Evolutionary conservation across 2,329 filamentous ascomycete genomes (phyloP), one percentile per base, ranked within the genome.

Genomic region (Emericellopsis cladophorae): DNA sequence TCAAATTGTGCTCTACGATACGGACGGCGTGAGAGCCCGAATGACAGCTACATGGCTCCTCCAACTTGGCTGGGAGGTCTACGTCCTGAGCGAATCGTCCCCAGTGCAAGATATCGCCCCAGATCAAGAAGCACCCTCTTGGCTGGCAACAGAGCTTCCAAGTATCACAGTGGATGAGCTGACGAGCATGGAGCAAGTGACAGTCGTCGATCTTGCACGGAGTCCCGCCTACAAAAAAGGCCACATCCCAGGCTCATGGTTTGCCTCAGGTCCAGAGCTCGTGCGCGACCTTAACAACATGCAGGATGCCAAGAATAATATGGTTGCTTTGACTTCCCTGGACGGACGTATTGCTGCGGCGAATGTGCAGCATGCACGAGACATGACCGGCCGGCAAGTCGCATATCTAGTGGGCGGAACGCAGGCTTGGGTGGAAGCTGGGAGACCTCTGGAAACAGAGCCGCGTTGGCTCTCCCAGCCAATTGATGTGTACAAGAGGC

Each of bases 401-500:
- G 21, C 51, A 0, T 52, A 54, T 41, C 37, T 57, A 10, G 37
- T 18, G 1, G 54, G 54, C 21, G 54, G 54, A 7, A 57, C 54
- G 7, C 44, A 38, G 12, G 51, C 52, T 5, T 57, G 54, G 54
- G 40, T 43, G 18, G 47, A 44, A 18, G 42, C 47, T 4, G 52
- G 46, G 1, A 31, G 23, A 15, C 4, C 44, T 2, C 40, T 55
- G 2, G 54, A 56, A 41, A 52, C 48, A 2, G 51, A 55, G 26
- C 3, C 15, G 22, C 48, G 49, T 2, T 56, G 53, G 51, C 45
- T 57, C 15, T 56, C 54, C 10, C 42, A 52, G 34, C 53, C 54
- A 3, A 54, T 55, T 21, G 54, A 57, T 29, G 49, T 57, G n/a
- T 56, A 57, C 41, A 54, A 55, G 37, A 42, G 54, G 21, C 54